Percentiles rank a stretch among this genome's conserved stretches.
Conservation (phyloP, 129 eudicot genomes). For the Chrysanthemum makinoi region DNA sequence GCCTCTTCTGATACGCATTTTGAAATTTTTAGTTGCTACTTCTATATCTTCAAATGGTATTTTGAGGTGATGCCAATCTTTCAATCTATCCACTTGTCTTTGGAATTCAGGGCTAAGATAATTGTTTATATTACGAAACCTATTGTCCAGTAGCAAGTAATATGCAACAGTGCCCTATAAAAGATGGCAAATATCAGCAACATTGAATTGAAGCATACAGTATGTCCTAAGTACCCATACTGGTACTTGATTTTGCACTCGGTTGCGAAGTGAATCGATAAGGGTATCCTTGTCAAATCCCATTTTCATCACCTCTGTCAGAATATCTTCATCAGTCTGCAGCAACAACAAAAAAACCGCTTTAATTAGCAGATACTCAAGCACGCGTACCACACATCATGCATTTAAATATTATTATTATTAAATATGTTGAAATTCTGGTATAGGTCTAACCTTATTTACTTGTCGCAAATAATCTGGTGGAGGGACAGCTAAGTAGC, state of each 20-base stretch:
- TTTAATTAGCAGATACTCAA: background rate
- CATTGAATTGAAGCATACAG: background rate
- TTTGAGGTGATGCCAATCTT: too few relatives aligned
- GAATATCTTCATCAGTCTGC: constrained; percentile 95
- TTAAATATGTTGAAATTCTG: background rate
- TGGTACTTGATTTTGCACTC: constrained; percentile 87
- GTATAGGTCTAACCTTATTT: constrained; percentile 51
- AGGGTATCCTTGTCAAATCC: constrained; percentile 84
- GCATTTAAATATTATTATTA: background rate
- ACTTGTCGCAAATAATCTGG: too few relatives aligned
- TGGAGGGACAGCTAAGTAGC: too few relatives aligned
- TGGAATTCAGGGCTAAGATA: constrained; percentile 96
- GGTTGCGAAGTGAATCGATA: constrained; percentile 76
- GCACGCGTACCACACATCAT: background rate
- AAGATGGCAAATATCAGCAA: constrained; percentile 14
- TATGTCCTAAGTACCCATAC: background rate
- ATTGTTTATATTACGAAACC: constrained; percentile 77
- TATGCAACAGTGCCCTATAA: constrained; percentile 93
- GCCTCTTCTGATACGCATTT: too few relatives aligned
- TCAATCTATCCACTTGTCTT: constrained; percentile 63
- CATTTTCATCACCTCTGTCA: constrained; percentile 83
- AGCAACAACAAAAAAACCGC: constrained; percentile 11
- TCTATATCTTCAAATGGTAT: too few relatives aligned
- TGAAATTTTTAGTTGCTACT: too few relatives aligned
- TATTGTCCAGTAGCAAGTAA: constrained; percentile 85